Evolutionary conservation across 495 filamentous ascomycete species (phyloP), one percentile per base, ranked within the genome.

Genomic region (Penicillium cataractarum): DNA sequence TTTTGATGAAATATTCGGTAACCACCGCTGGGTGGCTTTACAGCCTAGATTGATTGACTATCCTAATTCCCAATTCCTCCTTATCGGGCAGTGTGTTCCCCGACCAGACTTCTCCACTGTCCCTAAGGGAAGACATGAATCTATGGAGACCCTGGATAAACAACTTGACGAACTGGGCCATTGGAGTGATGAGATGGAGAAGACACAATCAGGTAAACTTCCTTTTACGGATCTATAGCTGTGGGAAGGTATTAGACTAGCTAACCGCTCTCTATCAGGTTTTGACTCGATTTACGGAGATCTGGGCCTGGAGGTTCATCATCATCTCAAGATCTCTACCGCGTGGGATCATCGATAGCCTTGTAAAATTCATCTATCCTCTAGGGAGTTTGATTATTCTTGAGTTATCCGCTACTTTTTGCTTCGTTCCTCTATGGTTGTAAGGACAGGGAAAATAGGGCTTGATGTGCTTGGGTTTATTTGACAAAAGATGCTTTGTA

Each of bases 1-100:
- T 49, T 51, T 27, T 51, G 48, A 51, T 15, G 6, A 27, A 31
- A 12, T 51, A 29, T 31, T 51, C 13, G 27, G 48, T 15, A 12
- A 51, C 24, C 6, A 51, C 24, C 48, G 27, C n/a, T 51, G 48
- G 48, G 48, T 51, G 4, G 13, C 48, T 9, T 51, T 51, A 15
- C 48, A 51, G 17, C 48, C 48, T 7, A 29, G 17, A 51, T 51
- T 31, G 48, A 51, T 51, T n/a, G 27, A 42, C 17, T 42, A 42
- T 19, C 40, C 40, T 8, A 42, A 42, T 42, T 17, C 40, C 40
- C 40, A 42, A 21, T 6, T 42, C n/a, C 40, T 42, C 6, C 40
- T 42, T 7, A 42, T 42, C n/a, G 40, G n/a, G 7, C 40, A 21
- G 40, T 19, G 8, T 5, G 21, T 21, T n/a, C n/a, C n/a, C 6